Percentiles rank a stretch among this genome's conserved stretches.
These are phyloP conservation scores for Podospora tetraspora DNA, from an alignment of 495 filamentous ascomycete species.

Conservation along the genomic window DNA sequence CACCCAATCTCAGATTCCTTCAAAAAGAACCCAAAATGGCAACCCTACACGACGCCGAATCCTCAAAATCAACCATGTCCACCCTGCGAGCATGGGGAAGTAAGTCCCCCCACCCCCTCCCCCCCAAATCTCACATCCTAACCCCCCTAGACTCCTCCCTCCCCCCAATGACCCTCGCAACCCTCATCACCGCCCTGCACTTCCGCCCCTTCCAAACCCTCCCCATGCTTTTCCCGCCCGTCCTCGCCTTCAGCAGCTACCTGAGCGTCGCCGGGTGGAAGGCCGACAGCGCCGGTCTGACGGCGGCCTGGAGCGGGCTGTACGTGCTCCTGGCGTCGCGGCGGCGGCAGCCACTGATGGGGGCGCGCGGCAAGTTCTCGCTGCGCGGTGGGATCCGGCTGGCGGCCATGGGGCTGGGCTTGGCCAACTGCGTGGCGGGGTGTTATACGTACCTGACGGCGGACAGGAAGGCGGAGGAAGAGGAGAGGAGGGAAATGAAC, in stretches of 20 bases:
- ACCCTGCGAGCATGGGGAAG: slow-evolving; percentile 64
- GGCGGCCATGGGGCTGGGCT: slow-evolving; percentile 63
- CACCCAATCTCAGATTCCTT: not conserved
- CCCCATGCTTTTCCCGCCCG: slow-evolving; percentile 74
- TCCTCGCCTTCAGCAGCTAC: slow-evolving; percentile 83
- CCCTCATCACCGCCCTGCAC: slow-evolving; percentile 73
- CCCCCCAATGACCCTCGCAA: slow-evolving; percentile 71
- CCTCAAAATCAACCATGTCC: slow-evolving; percentile 47
- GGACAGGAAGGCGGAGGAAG: slow-evolving; percentile 47
- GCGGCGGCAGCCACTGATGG: slow-evolving; percentile 51
- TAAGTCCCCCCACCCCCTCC: slow-evolving; percentile 38
- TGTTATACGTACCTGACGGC: slow-evolving; percentile 66
- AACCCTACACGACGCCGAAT: slow-evolving; percentile 32
- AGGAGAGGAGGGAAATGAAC: slow-evolving; percentile 40
- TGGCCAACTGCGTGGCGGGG: slow-evolving; percentile 63
- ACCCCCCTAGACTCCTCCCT: slow-evolving; percentile 62
- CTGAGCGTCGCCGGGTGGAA: slow-evolving; percentile 72
- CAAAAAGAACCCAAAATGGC: slow-evolving; percentile 30
- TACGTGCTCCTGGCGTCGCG: slow-evolving; percentile 75
- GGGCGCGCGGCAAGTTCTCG: slow-evolving; percentile 50
- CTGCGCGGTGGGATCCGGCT: slow-evolving; percentile 66
- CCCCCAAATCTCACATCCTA: not conserved
- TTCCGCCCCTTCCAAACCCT: slow-evolving; percentile 66
- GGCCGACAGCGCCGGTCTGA: slow-evolving; percentile 76
- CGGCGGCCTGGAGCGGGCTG: slow-evolving; percentile 78